Base-by-base conservation (phyloP, 1,284 basidiomycete species). In the Leccinum subatratum region DNA sequence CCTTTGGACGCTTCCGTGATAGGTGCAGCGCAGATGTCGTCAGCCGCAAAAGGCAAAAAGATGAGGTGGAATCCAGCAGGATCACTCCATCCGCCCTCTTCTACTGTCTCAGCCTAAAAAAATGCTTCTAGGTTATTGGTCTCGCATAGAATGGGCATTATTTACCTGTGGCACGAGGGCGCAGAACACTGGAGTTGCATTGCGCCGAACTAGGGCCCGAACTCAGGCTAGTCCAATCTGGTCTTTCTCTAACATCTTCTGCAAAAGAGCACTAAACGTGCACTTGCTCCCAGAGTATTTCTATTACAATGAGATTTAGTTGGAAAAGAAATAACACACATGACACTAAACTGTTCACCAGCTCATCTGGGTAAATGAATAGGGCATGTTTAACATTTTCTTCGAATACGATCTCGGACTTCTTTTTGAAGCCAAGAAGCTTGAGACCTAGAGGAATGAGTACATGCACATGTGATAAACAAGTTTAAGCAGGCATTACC, bases 21-120 rank as follows among this genome's bases (percentile, higher is more conserved):
- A 59, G 92, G 90, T 7, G 89, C 89, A 37, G 85, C 83, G 60
- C 96, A 88, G 62, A 99, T 90, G 73, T 99, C 97, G 74, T 99
- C 96, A 7, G 93, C n/a, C n/a, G n/a, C 92, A 74, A 92, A 99
- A 0, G 96, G 96, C 28, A 98, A 78, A 11, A 90, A 89, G 67
- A 98, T 91, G 63, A 98, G 82, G 78, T 98, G 94, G 76, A 99
- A 93, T 1, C 97, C 97, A 1, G 93, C 88, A 22, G 96, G 94
- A 63, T 92, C 88, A 54, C 85, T 83, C 84, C 94, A 90, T 1
- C 92, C 93, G 8, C 83, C 86, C 57, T 90, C 86, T 61, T 90
- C 88, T 42, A 82, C 79, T 39, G 85, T 85, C 77, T 96, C 94
- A 69, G 88, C 89, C 85, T 93, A 72, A 7, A 42, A 11, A 60